Base-by-base conservation (phyloP, 257 asterid genomes). In the Nicotiana paniculata region DNA sequence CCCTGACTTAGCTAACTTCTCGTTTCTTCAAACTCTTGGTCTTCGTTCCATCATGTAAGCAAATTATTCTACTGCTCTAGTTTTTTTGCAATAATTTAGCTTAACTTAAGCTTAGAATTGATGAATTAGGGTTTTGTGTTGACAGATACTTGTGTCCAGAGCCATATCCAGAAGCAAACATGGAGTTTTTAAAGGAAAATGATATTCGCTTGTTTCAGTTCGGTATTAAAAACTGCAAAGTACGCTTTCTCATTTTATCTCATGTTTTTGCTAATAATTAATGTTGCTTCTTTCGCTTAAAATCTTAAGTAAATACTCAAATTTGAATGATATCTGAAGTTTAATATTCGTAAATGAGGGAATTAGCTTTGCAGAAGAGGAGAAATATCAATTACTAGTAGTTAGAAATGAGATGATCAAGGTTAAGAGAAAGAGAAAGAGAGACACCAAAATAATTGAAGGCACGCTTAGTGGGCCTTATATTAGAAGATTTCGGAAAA, bases 181-280 rank as follows among this genome's bases (percentile, higher is more conserved):
- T 90, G 79, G 94, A 92, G 87, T 94, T 94, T 88, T 86, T 94
- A 55, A 89, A 84, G 87, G 85, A 87, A 65, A 90, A 93, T 81
- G 92, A 92, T 85, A 92, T 92, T 85, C 87, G 82, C 84, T 86
- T 92, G 39, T 93, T 86, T 85, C 96, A 93, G 84, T 93, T 93
- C 80, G 98, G 96, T 83, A 92, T 93, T 63, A 97, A 93, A 58
- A 96, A 96, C 69, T 78, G 86, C 48, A 92, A 93, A 85, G 98
- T 93, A 87, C 85, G 93, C 64, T 9, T 61, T 12, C 24, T 16
- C 51, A 12, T 24, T 62, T 6, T 69, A 9, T 57, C 33, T 4
- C 46, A 35, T 11, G 54, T 21, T 54, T 21, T 17, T 70, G 17
- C 26, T 30, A 18, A 28, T 43, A 18, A 33, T 11, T 84, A 43